Percentiles rank a stretch among this genome's conserved stretches.
phyloP scores from a whole-genome alignment of 441 rosid species.

The Pelargonium fulgidum region DNA sequence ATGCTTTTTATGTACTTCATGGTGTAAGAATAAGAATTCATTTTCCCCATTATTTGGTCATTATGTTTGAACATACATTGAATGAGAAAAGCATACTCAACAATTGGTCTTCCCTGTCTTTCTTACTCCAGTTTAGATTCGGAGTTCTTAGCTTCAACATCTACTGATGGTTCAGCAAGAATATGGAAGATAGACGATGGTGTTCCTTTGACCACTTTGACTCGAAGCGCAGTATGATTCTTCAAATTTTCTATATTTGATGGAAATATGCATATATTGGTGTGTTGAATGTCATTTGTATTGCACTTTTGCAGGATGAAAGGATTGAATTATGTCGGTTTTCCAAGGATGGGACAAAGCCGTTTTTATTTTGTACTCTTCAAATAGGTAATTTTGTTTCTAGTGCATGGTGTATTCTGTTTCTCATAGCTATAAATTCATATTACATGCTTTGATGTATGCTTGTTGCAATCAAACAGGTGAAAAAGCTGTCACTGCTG shows the following conservation, averaged over 20 bases:
- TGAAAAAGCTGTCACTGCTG: conserved; percentile 58
- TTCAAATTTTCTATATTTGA: conserved; percentile 8
- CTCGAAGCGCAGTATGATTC: conserved; percentile 58
- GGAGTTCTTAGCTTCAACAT: conserved; percentile 80
- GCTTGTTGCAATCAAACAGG: conserved; percentile 41
- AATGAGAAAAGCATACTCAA: not conserved
- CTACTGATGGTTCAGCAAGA: conserved; percentile 91
- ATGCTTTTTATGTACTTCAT: not conserved
- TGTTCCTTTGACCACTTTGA: conserved; percentile 55
- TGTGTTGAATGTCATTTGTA: conserved; percentile 11
- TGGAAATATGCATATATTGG: not conserved
- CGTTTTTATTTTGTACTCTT: conserved; percentile 78
- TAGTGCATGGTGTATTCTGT: not conserved
- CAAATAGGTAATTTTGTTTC: conserved; percentile 45
- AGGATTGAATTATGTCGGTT: conserved; percentile 75
- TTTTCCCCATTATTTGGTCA: not conserved
- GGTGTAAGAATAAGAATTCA: not conserved
- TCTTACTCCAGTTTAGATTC: conserved; percentile 70
- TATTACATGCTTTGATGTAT: conserved; percentile 12
- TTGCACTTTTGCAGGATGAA: conserved; percentile 53
- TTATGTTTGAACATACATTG: not conserved
- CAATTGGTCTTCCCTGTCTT: conserved; percentile 9
- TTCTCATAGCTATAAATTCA: not conserved
- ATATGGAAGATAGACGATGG: conserved; percentile 93
- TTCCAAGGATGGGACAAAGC: conserved; percentile 91